These are phyloP conservation scores for Xerocomellus chrysenteron DNA, from an alignment of 768 basidiomycete species.

Conservation along the genomic window DNA sequence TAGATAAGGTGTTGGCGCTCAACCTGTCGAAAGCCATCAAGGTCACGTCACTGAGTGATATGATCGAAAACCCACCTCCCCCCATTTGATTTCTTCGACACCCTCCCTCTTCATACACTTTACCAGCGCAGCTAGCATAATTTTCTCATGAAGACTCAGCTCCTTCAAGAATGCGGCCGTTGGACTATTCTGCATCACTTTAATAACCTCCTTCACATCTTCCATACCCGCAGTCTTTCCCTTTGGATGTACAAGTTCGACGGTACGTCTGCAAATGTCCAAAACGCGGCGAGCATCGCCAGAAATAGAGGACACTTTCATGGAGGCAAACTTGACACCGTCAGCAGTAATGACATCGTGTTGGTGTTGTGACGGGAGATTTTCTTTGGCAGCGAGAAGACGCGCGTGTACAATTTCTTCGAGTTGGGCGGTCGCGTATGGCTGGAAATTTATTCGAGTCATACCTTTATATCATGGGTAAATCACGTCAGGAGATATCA, in stretches of 20 bases:
- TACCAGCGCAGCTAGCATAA: constrained; percentile 82
- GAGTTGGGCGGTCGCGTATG: constrained; percentile 78
- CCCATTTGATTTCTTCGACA: constrained; percentile 85
- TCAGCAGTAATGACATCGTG: constrained; percentile 60
- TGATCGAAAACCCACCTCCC: constrained; percentile 51
- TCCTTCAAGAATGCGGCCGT: constrained; percentile 80
- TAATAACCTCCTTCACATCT: constrained; percentile 78
- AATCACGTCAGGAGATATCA: neutral
- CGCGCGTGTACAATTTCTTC: constrained; percentile 86
- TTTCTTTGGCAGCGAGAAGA: constrained; percentile 56
- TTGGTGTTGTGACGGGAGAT: constrained; percentile 44
- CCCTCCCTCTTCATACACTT: constrained; percentile 83
- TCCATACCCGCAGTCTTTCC: constrained; percentile 56
- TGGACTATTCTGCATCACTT: constrained; percentile 88
- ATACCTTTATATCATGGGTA: constrained; percentile 53
- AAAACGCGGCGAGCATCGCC: constrained; percentile 93
- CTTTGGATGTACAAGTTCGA: constrained; percentile 67
- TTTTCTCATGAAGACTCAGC: constrained; percentile 83
- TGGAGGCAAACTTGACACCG: constrained; percentile 84
- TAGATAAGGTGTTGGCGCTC: constrained; percentile 75
- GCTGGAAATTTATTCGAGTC: constrained; percentile 88
- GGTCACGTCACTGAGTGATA: neutral
- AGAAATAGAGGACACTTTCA: constrained; percentile 74
- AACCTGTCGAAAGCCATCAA: constrained; percentile 43
- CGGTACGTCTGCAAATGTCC: constrained; percentile 91